Evolutionary conservation across 1,284 basidiomycete genomes (phyloP).

Genomic region (Cutaneotrichosporon sp.): DNA sequence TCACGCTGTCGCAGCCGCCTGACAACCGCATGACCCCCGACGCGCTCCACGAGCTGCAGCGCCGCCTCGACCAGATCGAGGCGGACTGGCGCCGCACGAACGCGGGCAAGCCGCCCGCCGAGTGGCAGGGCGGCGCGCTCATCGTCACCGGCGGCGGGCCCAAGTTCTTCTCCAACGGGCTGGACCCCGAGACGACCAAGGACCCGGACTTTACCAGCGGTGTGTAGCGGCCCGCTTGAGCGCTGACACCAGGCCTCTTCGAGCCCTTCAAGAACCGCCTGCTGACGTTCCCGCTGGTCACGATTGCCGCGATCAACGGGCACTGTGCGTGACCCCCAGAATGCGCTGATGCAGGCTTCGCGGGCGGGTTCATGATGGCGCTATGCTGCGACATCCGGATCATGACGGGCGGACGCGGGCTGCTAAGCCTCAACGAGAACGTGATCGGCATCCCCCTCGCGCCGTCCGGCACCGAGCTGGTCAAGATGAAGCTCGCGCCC

Average conservation of each 20-base stretch:
- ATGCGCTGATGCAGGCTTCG: slow-evolving; percentile 62
- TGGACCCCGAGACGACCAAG: slow-evolving; percentile 41
- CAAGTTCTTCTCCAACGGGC: slow-evolving; percentile 81
- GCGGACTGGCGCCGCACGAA: slow-evolving; percentile 64
- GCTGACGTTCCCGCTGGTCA: slow-evolving; percentile 57
- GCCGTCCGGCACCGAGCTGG: slow-evolving; percentile 65
- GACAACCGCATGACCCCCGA: slow-evolving; percentile 51
- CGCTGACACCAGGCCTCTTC: slow-evolving; percentile 41
- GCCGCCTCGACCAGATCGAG: slow-evolving; percentile 74
- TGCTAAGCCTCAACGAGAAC: slow-evolving; percentile 90
- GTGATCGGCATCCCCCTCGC: slow-evolving; percentile 77
- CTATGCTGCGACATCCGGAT: slow-evolving; percentile 85
- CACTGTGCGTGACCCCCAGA: slow-evolving; percentile 56
- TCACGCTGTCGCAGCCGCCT: slow-evolving; percentile 48
- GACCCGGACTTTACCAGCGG: slow-evolving; percentile 74
- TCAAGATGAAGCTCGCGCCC: slow-evolving; percentile 62
- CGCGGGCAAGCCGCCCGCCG: not conserved
- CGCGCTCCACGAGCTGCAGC: slow-evolving; percentile 37
- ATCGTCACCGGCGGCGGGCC: slow-evolving; percentile 73
- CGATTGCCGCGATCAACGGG: slow-evolving; percentile 85
- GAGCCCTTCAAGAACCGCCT: slow-evolving; percentile 45
- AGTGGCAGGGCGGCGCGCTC: slow-evolving; percentile 62
- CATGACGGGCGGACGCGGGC: slow-evolving; percentile 78
- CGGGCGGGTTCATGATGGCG: slow-evolving; percentile 77
- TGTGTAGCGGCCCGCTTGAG: slow-evolving; percentile 54